These are phyloP conservation scores for Saccharomycodes ludwigii DNA, from an alignment of 805 yeast genomes.

Conservation along the genomic window DNA sequence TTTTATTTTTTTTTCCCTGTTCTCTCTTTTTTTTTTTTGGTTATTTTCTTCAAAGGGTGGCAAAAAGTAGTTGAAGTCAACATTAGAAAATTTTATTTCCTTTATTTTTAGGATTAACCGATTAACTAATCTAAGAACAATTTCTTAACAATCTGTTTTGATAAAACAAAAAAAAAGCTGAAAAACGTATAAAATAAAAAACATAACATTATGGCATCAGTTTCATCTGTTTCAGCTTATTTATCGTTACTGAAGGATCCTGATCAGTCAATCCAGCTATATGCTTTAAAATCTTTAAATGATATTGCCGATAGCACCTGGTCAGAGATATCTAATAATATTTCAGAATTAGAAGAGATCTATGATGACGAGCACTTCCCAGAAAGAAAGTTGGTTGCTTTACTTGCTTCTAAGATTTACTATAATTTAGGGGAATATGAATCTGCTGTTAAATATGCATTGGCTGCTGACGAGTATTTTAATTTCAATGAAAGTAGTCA, in stretches of 20 bases:
- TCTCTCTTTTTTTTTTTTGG: no score
- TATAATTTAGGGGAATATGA: conserved; percentile 92
- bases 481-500: conserved; percentile 67
- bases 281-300: conserved; percentile 76
- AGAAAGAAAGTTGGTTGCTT: conserved; percentile 74
- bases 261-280: conserved; percentile 63
- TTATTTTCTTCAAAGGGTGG: no score
- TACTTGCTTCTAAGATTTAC: conserved; percentile 79
- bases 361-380: conserved; percentile 76
- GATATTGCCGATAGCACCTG: conserved; percentile 80
- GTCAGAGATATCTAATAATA: conserved; percentile 92
- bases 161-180: no score
- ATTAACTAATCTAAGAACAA: no score
- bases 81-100: no score
- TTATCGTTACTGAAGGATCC: conserved; percentile 80
- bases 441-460: conserved; percentile 77
- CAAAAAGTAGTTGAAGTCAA: no score
- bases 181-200: neutral
- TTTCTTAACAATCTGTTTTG: no score
- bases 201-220: conserved; percentile 22
- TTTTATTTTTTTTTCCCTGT: no score
- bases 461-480: conserved; percentile 73
- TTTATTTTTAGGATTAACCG: no score
- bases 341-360: conserved; percentile 79
- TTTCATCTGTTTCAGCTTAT: conserved; percentile 82